phyloP scores from a whole-genome alignment of 2,329 filamentous ascomycete genomes.

The Neurospora crassa region DNA sequence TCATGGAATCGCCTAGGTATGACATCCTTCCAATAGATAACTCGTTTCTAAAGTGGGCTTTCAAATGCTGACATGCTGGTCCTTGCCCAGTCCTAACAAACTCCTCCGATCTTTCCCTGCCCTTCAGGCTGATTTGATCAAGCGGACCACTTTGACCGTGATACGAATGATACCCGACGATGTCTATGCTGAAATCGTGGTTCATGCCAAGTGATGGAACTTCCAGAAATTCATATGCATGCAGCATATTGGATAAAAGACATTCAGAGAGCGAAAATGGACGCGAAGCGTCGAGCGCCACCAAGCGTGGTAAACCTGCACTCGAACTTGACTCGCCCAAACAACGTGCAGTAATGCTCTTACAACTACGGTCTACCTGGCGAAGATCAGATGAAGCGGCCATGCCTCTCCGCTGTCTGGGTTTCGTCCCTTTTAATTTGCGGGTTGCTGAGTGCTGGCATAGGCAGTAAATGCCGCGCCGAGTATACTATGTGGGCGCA shows the following conservation, averaged over 20 bases:
- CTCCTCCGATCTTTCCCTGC: slow-evolving; percentile 80
- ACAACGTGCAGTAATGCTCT: background rate
- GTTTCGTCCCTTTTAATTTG: background rate
- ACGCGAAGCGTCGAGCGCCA: background rate
- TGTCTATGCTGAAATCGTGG: slow-evolving; percentile 81
- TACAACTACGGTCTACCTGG: background rate
- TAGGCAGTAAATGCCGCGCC: background rate
- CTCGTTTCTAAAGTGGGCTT: background rate
- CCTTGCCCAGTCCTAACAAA: slow-evolving; percentile 66
- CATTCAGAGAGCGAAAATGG: background rate
- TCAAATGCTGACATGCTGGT: slow-evolving; percentile 18
- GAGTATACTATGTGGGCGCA: background rate
- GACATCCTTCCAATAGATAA: background rate
- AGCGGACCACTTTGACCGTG: slow-evolving; percentile 74
- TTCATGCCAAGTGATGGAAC: slow-evolving; percentile 52
- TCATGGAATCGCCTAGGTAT: slow-evolving; percentile 77
- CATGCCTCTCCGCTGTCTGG: background rate
- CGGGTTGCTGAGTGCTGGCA: background rate
- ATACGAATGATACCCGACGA: slow-evolving; percentile 85
- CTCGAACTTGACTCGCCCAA: background rate
- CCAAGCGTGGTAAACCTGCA: background rate
- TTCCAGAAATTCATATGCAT: background rate
- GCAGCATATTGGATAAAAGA: background rate
- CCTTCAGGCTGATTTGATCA: slow-evolving; percentile 74
- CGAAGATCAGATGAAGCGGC: background rate